phyloP scores from a whole-genome alignment of 2,329 filamentous ascomycete genomes.

The Decorospora gaudefroyi region DNA sequence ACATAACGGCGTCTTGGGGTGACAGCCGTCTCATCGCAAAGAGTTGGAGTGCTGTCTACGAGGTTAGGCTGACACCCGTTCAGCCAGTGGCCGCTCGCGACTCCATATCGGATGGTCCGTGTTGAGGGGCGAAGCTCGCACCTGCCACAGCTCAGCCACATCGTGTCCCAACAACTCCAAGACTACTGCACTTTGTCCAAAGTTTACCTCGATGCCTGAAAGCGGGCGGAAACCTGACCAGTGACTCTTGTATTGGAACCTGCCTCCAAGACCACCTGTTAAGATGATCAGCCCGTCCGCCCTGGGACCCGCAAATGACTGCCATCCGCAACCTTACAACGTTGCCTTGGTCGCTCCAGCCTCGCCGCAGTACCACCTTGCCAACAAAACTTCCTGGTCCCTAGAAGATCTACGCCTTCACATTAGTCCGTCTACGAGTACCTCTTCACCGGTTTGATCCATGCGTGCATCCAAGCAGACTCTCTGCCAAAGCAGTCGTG shows the following conservation, averaged over 20 bases:
- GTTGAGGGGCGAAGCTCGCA: conserved; percentile 15
- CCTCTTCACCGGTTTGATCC: conserved; percentile 8
- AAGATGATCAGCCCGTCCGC: background rate
- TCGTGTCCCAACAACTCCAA: background rate
- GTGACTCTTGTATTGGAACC: too few relatives aligned
- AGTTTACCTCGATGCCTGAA: conserved; percentile 17
- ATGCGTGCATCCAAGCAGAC: conserved; percentile 14
- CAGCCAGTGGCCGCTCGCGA: too few relatives aligned
- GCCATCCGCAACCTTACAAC: too few relatives aligned
- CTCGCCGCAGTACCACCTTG: too few relatives aligned
- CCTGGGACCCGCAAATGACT: too few relatives aligned
- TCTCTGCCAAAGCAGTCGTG: conserved; percentile 8
- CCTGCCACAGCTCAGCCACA: too few relatives aligned
- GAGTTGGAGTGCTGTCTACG: conserved; percentile 9
- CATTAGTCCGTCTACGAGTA: background rate
- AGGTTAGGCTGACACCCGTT: conserved; percentile 7
- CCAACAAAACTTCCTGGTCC: too few relatives aligned
- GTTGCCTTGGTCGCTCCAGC: too few relatives aligned
- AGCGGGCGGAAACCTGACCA: conserved; percentile 4
- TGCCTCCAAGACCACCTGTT: too few relatives aligned
- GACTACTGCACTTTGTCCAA: background rate
- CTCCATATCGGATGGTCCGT: too few relatives aligned
- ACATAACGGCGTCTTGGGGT: background rate
- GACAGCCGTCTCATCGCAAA: background rate
- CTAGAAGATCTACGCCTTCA: too few relatives aligned